These are phyloP conservation scores for Pseudodiploospora longispora DNA, from an alignment of 2,329 filamentous ascomycete genomes.

Conservation along the genomic window DNA sequence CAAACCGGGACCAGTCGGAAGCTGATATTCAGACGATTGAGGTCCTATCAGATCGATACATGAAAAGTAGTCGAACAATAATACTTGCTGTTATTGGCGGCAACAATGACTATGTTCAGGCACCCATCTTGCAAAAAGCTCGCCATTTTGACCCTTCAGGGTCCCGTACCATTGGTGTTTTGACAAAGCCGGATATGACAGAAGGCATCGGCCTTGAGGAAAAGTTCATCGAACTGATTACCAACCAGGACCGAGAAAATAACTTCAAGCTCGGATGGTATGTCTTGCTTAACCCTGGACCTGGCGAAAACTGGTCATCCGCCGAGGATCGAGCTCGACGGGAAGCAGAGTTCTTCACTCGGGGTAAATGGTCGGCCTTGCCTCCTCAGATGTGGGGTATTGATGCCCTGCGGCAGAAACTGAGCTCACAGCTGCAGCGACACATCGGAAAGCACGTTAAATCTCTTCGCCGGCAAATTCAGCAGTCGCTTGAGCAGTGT, in stretches of 20 bases:
- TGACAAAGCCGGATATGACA: constrained; percentile 46
- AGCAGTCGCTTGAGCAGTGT: constrained; percentile 40
- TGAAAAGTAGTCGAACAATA: constrained; percentile 47
- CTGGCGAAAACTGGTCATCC: constrained; percentile 36
- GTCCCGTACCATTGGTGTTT: constrained; percentile 41
- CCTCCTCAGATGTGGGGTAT: constrained; percentile 41
- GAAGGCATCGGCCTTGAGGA: constrained; percentile 45
- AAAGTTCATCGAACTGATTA: constrained; percentile 46
- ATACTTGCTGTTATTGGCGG: constrained; percentile 48
- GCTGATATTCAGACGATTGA: constrained; percentile 46
- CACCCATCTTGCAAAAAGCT: constrained; percentile 42
- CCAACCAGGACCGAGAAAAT: constrained; percentile 42
- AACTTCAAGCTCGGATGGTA: constrained; percentile 45
- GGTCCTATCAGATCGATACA: constrained; percentile 43
- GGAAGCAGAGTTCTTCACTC: constrained; percentile 41
- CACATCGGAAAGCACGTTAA: constrained; percentile 46
- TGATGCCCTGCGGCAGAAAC: constrained; percentile 36
- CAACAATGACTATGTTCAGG: constrained; percentile 47
- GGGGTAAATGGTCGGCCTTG: constrained; percentile 40
- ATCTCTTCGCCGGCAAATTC: constrained; percentile 41
- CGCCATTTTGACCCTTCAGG: constrained; percentile 42
- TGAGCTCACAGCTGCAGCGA: constrained; percentile 41
- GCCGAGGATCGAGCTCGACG: constrained; percentile 31
- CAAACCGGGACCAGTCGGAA: constrained; percentile 44
- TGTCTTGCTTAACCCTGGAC: constrained; percentile 41